Percentiles rank a stretch among this genome's conserved stretches.
These are phyloP conservation scores for Globisporangium heterothallicum DNA, from an alignment of 352 stramenopile species.

Conservation along the genomic window DNA sequence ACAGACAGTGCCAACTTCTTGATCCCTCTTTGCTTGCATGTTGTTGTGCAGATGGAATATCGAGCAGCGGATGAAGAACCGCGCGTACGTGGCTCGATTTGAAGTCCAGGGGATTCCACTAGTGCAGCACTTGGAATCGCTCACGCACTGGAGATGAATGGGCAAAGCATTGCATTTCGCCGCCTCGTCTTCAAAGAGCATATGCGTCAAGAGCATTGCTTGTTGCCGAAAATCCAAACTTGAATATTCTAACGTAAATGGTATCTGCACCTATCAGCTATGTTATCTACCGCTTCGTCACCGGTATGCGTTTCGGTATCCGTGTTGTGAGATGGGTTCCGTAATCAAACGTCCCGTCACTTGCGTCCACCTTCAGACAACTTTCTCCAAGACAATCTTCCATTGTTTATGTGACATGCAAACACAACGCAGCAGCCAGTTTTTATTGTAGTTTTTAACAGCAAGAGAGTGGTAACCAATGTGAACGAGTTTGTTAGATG, in stretches of 20 bases:
- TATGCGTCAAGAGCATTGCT: too few relatives aligned
- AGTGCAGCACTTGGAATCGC: constrained; percentile 48
- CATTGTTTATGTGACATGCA: neutral
- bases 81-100: constrained; percentile 49
- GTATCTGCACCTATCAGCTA: neutral
- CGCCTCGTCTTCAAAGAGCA: neutral
- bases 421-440: too few relatives aligned
- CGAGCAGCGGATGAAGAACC: constrained; percentile 41
- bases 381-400: neutral
- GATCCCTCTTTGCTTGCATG: constrained; percentile 6
- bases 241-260: neutral
- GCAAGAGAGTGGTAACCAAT: neutral
- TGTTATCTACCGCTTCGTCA: neutral
- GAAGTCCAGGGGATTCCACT: constrained; percentile 63
- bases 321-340: neutral
- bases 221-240: too few relatives aligned
- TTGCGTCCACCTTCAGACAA: neutral
- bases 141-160: constrained; percentile 32
- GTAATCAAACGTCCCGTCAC: neutral
- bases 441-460: neutral
- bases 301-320: neutral
- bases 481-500: too few relatives aligned
- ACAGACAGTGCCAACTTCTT: neutral
- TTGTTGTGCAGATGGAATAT: constrained; percentile 40
- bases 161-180: neutral